Evolutionary conservation across 768 basidiomycete species (phyloP).

Genomic region (Boletus pseudopeckii): DNA sequence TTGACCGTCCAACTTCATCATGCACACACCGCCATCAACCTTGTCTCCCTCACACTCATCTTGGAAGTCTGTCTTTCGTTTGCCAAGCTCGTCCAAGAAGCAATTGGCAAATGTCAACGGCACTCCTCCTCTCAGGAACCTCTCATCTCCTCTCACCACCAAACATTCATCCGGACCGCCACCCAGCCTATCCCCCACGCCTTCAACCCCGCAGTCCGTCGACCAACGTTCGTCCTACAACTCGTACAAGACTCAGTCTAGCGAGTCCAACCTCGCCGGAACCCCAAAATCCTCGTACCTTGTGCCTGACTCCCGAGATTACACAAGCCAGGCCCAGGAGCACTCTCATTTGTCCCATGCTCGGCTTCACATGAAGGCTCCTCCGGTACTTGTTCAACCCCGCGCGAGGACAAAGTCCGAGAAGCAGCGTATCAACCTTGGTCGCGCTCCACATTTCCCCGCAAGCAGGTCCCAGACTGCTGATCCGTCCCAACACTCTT

Average conservation of each 20-base stretch:
- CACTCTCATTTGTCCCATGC: constrained; percentile 6
- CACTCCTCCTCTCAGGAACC: constrained; percentile 36
- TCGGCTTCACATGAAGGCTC: constrained; percentile 19
- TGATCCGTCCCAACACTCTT: constrained; percentile 41
- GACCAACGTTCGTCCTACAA: constrained; percentile 75
- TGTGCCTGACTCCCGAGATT: constrained; percentile 25
- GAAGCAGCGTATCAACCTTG: constrained; percentile 43
- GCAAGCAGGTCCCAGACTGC: constrained; percentile 26
- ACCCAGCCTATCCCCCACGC: constrained; percentile 49
- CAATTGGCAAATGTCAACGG: constrained; percentile 33
- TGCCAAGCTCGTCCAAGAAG: constrained; percentile 67
- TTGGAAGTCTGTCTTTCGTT: constrained; percentile 77
- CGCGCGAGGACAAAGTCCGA: constrained; percentile 44
- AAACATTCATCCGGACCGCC: constrained; percentile 30
- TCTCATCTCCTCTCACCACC: constrained; percentile 23
- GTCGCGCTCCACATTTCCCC: constrained; percentile 43
- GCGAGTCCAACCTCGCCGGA: constrained; percentile 53
- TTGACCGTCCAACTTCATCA: constrained; percentile 3
- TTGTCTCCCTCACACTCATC: constrained; percentile 28
- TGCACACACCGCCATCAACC: constrained; percentile 25
- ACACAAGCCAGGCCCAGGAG: constrained; percentile 9
- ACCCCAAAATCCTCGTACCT: constrained; percentile 30
- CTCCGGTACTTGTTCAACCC: constrained; percentile 24
- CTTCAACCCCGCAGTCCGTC: constrained; percentile 47
- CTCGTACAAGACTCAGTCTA: constrained; percentile 73